These are phyloP conservation scores for Cyberlindnera japonica DNA, from an alignment of 805 yeast genomes.

Conservation along the genomic window DNA sequence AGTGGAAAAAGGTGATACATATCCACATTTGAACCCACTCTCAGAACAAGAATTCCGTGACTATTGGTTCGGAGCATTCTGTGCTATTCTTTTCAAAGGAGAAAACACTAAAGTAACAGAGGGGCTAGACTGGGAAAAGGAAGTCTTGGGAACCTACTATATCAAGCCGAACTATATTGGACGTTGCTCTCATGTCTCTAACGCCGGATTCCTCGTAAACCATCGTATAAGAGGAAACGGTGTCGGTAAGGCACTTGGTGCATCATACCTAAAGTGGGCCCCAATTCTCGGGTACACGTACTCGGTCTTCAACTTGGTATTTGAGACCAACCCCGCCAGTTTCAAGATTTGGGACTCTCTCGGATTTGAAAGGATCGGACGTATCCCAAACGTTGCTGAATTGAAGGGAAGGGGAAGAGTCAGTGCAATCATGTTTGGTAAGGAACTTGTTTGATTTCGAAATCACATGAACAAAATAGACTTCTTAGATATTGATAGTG, in stretches of 20 bases:
- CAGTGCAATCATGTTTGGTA: slow-evolving; percentile 79
- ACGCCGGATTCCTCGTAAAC: slow-evolving; percentile 80
- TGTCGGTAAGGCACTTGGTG: slow-evolving; percentile 69
- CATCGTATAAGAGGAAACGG: slow-evolving; percentile 57
- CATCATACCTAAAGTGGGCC: slow-evolving; percentile 64
- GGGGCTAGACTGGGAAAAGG: slow-evolving; percentile 40
- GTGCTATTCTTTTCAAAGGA: slow-evolving; percentile 56
- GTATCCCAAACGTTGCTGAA: slow-evolving; percentile 66
- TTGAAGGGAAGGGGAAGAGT: slow-evolving; percentile 64
- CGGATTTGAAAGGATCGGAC: slow-evolving; percentile 79
- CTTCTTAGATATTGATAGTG: too few species aligned
- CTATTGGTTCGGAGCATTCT: slow-evolving; percentile 67
- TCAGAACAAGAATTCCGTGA: slow-evolving; percentile 48
- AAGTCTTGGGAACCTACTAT: slow-evolving; percentile 69
- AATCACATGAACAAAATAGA: too few species aligned
- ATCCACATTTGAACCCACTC: slow-evolving; percentile 51
- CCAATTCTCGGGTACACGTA: slow-evolving; percentile 75
- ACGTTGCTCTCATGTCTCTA: slow-evolving; percentile 81
- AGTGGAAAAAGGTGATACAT: slow-evolving; percentile 70
- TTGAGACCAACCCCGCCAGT: slow-evolving; percentile 75
- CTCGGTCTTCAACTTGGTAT: slow-evolving; percentile 85
- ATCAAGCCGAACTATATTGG: slow-evolving; percentile 86
- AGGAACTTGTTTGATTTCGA: slow-evolving; percentile 39
- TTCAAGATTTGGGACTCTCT: slow-evolving; percentile 74
- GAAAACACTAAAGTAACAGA: slow-evolving; percentile 20